Evolutionary conservation across 1,284 basidiomycete species (phyloP).

Genomic region (Cryptococcus depauperatus): DNA sequence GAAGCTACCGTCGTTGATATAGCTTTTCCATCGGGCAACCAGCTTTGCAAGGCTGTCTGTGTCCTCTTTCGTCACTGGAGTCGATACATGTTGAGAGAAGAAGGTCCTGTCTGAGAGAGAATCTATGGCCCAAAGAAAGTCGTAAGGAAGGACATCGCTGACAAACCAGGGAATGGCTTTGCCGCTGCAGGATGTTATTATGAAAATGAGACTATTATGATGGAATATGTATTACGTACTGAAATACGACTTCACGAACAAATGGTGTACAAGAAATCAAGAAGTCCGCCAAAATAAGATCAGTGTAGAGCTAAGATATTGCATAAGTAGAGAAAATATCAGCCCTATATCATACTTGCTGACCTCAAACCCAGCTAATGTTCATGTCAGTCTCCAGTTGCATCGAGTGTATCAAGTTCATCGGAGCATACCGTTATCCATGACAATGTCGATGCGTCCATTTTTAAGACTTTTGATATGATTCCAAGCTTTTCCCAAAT

Average conservation of each 20-base stretch:
- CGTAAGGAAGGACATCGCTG: conserved; percentile 74
- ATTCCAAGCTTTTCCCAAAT: conserved; percentile 69
- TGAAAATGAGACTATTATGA: background rate
- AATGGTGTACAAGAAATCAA: conserved; percentile 78
- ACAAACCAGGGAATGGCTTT: conserved; percentile 85
- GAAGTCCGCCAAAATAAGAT: conserved; percentile 91
- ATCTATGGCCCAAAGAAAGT: conserved; percentile 55
- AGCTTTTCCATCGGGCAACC: conserved; percentile 63
- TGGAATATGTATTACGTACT: conserved; percentile 56
- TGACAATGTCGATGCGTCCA: conserved; percentile 71
- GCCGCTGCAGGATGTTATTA: conserved; percentile 51
- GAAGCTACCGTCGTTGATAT: conserved; percentile 65
- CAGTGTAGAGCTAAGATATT: conserved; percentile 67
- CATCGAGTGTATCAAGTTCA: background rate
- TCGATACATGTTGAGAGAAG: conserved; percentile 53
- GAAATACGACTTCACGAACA: conserved; percentile 72
- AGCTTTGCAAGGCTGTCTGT: conserved; percentile 51
- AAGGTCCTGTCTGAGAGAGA: conserved; percentile 50
- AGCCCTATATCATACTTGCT: conserved; percentile 3
- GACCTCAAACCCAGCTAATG: conserved; percentile 78
- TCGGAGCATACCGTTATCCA: conserved; percentile 74
- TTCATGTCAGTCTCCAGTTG: background rate
- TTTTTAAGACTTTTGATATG: conserved; percentile 54
- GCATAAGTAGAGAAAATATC: background rate
- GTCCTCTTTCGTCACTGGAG: conserved; percentile 26